Evolutionary conservation across 1,284 basidiomycete genomes (phyloP).

Genomic region (Apiotrichum veenhuisii): DNA sequence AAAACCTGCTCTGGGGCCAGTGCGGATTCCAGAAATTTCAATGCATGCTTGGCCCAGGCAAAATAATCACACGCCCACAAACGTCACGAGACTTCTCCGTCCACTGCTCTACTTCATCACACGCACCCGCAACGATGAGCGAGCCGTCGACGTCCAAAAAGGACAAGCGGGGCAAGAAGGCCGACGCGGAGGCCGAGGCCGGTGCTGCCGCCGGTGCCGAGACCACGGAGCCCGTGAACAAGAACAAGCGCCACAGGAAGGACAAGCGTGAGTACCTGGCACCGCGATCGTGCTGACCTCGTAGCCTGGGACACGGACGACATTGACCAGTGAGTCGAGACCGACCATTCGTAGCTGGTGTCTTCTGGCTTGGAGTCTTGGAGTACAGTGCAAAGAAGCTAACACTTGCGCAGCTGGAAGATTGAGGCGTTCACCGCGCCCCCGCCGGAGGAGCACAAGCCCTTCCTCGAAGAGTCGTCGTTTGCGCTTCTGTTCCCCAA

Average conservation of each 20-base stretch:
- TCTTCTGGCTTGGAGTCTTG: neutral
- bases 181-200: slow-evolving; percentile 16
- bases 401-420: slow-evolving; percentile 65
- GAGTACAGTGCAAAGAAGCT: too few relatives aligned
- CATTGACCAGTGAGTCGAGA: slow-evolving; percentile 80
- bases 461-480: slow-evolving; percentile 91
- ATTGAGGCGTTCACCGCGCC: slow-evolving; percentile 72
- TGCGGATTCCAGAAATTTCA: neutral
- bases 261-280: slow-evolving; percentile 68
- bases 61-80: neutral
- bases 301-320: slow-evolving; percentile 98
- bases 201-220: slow-evolving; percentile 14
- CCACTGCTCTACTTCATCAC: too few relatives aligned
- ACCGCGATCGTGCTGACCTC: neutral
- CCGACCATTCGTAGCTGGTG: slow-evolving; percentile 8
- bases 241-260: slow-evolving; percentile 83
- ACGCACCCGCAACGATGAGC: slow-evolving; percentile 19
- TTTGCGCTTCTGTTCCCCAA: slow-evolving; percentile 99
- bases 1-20: neutral
- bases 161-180: slow-evolving; percentile 22
- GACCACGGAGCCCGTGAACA: slow-evolving; percentile 54
- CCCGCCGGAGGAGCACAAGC: slow-evolving; percentile 53
- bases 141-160: slow-evolving; percentile 31
- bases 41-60: too few relatives aligned
- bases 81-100: neutral